These are phyloP conservation scores for Craspedostauros australis DNA, from an alignment of 108 stramenopile species.

Conservation along the genomic window DNA sequence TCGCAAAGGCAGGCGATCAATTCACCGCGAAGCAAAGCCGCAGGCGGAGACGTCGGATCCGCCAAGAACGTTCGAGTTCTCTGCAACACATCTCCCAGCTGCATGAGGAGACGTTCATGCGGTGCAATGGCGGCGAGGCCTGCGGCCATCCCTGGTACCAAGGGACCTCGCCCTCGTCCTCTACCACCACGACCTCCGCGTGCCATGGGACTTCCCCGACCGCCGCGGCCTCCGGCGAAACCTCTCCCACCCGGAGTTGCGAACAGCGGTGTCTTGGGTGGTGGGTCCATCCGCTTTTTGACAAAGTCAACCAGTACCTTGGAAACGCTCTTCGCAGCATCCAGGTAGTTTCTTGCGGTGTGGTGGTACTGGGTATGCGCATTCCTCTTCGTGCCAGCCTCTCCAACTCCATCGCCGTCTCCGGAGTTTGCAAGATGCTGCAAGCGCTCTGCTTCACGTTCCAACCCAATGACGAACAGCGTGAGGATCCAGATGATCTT, in stretches of 20 bases:
- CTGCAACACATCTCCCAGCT: conserved; percentile 79
- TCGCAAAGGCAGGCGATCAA: conserved; percentile 74
- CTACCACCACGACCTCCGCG: conserved; percentile 15
- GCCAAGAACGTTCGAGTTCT: conserved; percentile 73
- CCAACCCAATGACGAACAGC: conserved; percentile 68
- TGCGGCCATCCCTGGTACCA: neutral
- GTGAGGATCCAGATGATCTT: conserved; percentile 70
- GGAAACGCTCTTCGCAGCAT: conserved; percentile 73
- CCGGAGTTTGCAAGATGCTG: conserved; percentile 12
- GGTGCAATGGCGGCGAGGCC: neutral
- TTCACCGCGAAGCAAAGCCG: conserved; percentile 68
- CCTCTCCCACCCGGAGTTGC: conserved; percentile 6
- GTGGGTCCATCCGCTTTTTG: conserved; percentile 38
- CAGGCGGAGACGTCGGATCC: conserved; percentile 61
- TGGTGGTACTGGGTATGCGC: conserved; percentile 27
- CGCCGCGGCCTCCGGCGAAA: neutral
- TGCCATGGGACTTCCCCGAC: conserved; percentile 5
- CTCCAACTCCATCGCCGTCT: no score
- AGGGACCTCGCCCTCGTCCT: conserved; percentile 2
- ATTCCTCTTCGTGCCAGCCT: conserved; percentile 2
- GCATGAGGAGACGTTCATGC: conserved; percentile 41
- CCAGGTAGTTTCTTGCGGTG: conserved; percentile 52
- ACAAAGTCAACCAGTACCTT: conserved; percentile 73
- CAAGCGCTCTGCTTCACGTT: conserved; percentile 47
- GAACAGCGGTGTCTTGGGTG: conserved; percentile 12